These are phyloP conservation scores for Phialemoniopsis sp. DNA, from an alignment of 2,329 filamentous ascomycete species.

Conservation along the genomic window DNA sequence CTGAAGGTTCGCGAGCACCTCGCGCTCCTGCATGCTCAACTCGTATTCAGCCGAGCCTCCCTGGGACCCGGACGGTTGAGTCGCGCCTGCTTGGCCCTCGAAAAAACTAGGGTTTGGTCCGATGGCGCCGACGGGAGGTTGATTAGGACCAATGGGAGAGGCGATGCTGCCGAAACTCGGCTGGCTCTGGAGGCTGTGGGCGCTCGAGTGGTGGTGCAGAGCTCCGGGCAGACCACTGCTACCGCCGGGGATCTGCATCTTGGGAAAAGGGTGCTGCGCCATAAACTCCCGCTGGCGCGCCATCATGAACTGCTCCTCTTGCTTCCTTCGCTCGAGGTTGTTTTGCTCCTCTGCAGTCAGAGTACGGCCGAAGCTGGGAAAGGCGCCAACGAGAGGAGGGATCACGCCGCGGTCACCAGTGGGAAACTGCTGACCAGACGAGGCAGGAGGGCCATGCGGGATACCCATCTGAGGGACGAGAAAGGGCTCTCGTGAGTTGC, in stretches of 20 bases:
- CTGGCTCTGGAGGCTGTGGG: constrained; percentile 93
- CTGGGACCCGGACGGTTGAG: constrained; percentile 32
- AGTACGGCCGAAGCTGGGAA: constrained; percentile 94
- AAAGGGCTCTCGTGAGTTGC: constrained; percentile 96
- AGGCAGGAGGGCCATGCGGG: constrained; percentile 71
- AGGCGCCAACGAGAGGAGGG: constrained; percentile 87
- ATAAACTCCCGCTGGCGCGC: constrained; percentile 93
- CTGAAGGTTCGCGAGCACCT: constrained; percentile 42
- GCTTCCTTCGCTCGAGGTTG: constrained; percentile 90
- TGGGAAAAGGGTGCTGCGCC: constrained; percentile 70
- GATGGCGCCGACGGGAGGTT: constrained; percentile 51
- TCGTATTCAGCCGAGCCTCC: constrained; percentile 49
- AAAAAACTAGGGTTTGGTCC: constrained; percentile 67
- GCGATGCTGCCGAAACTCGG: constrained; percentile 94
- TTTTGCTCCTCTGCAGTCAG: constrained; percentile 98
- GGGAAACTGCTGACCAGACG: constrained; percentile 26
- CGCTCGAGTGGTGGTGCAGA: constrained; percentile 90
- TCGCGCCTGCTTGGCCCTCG: constrained; percentile 41
- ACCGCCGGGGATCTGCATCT: constrained; percentile 61
- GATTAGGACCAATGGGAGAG: constrained; percentile 64
- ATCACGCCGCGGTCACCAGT: constrained; percentile 57
- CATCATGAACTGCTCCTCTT: constrained; percentile 97
- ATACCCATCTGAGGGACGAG: constrained; percentile 96
- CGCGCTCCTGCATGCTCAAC: constrained; percentile 50
- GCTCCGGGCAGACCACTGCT: constrained; percentile 33